Base-by-base conservation (phyloP, 2,329 filamentous ascomycete species). In the Fusarium duplospermum region DNA sequence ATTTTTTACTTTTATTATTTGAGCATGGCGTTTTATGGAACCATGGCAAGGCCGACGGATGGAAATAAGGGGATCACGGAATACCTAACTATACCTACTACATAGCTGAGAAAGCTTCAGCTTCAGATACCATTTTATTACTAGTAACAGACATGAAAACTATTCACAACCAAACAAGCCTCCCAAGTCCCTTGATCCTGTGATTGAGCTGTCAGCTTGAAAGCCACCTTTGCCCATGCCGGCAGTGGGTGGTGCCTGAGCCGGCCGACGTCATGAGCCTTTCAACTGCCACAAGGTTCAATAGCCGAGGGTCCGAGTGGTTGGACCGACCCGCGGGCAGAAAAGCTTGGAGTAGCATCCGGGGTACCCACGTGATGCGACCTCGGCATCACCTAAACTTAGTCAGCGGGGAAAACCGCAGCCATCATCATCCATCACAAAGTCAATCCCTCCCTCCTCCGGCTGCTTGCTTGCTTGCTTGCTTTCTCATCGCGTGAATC, bases 1-100 rank as follows among this genome's bases (percentile, higher is more conserved):
- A 42, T 38, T 52, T 52, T 36, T 66, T 45, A 18, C n/a, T 29
- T 29, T 42, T 29, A 40, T 38, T 42, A 29, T 20, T 75, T 47
- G 59, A 75, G 72, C 72, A 73, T 61, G 72, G 72, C 72, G 72
- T 73, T 74, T 66, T 33, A 60, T n/a, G 52, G 69, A 20, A 67
- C 62, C 58, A 73, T 64, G 59, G 33, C 29, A 22, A 62, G 29
- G 40, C 20, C 33, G 50, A 61, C 36, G 47, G 66, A 59, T 65
- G 67, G 64, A 36, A 74, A 57, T 10, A 33, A 74, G 36, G 62
- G 64, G 72, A 75, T 63, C 61, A 66, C 56, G 56, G 62, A 60
- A 74, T 74, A 74, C 64, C 71, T 52, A 69, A 45, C 35, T 64
- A 64, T 35, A 45, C 57, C 64, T 61, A 36, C 38, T 61, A 36